These are phyloP conservation scores for Nitzschia sp. DNA, from an alignment of 108 stramenopile species.

Conservation along the genomic window DNA sequence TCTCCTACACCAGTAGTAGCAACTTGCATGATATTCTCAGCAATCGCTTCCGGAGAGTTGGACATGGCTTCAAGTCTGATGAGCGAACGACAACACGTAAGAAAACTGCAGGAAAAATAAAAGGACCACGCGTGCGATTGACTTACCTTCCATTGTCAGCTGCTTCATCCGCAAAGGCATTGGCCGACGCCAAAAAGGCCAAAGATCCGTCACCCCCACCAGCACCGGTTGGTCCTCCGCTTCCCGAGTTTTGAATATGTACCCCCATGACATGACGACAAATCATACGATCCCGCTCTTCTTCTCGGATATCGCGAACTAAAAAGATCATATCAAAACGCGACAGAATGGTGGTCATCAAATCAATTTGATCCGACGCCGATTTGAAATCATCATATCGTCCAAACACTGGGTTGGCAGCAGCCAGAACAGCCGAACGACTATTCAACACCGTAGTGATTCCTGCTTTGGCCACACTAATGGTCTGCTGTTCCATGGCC, in stretches of 20 bases:
- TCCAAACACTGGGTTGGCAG: slow-evolving; percentile 99
- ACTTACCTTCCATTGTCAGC: slow-evolving; percentile 21
- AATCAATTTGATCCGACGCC: slow-evolving; percentile 97
- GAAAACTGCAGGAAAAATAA: background rate
- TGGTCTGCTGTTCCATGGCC: slow-evolving; percentile 99
- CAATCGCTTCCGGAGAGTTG: slow-evolving; percentile 79
- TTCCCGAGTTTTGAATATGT: slow-evolving; percentile 75
- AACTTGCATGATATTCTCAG: slow-evolving; percentile 82
- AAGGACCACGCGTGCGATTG: background rate
- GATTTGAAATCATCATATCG: slow-evolving; percentile 97
- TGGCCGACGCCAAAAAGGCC: slow-evolving; percentile 16
- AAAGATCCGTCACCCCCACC: background rate
- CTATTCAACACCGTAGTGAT: slow-evolving; percentile 98
- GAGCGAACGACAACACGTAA: slow-evolving; percentile 7
- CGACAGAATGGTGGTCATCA: slow-evolving; percentile 97
- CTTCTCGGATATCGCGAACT: slow-evolving; percentile 96
- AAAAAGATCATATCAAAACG: slow-evolving; percentile 99
- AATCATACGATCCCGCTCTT: slow-evolving; percentile 94
- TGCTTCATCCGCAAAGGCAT: background rate
- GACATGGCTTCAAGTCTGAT: slow-evolving; percentile 39
- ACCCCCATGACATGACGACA: slow-evolving; percentile 98
- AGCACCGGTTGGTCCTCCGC: slow-evolving; percentile 17
- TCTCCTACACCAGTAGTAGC: slow-evolving; percentile 84
- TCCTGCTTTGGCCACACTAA: slow-evolving; percentile 98
- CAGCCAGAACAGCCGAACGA: slow-evolving; percentile 91